These are phyloP conservation scores for Leccinum angustisporum DNA, from an alignment of 1,284 basidiomycete genomes.

Conservation along the genomic window DNA sequence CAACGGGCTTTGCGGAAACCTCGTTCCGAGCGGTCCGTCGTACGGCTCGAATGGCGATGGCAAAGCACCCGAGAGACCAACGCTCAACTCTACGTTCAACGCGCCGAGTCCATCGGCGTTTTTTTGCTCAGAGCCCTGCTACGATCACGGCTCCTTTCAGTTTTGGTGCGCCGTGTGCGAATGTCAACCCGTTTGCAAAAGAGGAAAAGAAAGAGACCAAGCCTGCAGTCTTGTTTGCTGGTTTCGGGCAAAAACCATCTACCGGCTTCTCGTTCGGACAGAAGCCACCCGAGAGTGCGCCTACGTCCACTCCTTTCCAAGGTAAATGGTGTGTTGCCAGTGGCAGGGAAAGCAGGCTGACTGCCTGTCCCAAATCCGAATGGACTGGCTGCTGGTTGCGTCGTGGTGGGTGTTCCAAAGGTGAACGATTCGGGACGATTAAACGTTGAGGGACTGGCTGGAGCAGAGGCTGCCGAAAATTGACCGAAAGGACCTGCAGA, in stretches of 20 bases:
- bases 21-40: conserved; percentile 50
- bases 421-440: conserved; percentile 36
- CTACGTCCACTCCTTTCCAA: conserved; percentile 2
- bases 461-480: conserved; percentile 42
- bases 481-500: conserved; percentile 47
- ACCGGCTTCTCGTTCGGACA: too few species aligned
- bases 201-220: too few species aligned
- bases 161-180: too few species aligned
- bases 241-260: too few species aligned
- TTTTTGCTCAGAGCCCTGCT: too few species aligned
- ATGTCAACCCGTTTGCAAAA: too few species aligned
- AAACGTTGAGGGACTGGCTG: conserved; percentile 52
- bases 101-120: too few species aligned
- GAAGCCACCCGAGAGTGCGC: too few species aligned
- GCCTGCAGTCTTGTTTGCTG: too few species aligned
- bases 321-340: conserved; percentile 38
- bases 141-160: too few species aligned
- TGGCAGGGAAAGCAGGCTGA: conserved; percentile 60
- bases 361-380: conserved; percentile 37
- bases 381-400: conserved; percentile 28
- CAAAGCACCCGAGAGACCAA: too few species aligned
- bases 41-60: conserved; percentile 37
- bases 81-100: too few species aligned
- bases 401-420: conserved; percentile 38
- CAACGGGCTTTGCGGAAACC: conserved; percentile 38